Base-by-base conservation (phyloP, 306 rosid genomes). In the Trifolium dubium region DNA sequence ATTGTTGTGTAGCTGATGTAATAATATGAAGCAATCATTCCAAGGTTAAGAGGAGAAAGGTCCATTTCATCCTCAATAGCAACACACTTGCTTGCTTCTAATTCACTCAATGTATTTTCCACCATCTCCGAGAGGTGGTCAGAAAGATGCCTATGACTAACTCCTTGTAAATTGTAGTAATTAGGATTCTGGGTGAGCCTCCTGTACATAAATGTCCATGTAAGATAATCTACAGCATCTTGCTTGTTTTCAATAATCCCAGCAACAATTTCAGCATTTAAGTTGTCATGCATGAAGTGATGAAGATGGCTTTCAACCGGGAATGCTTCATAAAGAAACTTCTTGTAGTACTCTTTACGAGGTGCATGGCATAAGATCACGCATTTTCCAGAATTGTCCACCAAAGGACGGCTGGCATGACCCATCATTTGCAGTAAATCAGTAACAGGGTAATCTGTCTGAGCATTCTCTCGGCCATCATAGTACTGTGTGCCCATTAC, bases 351-450 rank as follows among this genome's bases (percentile, higher is more conserved):
- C 37, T 56, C 63, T 29, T 56, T 56, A 13, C 63, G 63, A 4
- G 63, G 63, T 56, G 63, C 63, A 12, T 56, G 63, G 37, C 63
- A 56, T 29, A 56, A 56, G 15, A 56, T 56, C 15, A 56, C 63
- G 2, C 63, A 56, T 28, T 28, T 56, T 28, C 63, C 63, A 28
- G 63, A 56, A 28, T 28, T 56, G 9, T 56, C 63, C n/a, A 56
- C 63, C n/a, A 56, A 76, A 34, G 98, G 98, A n/a, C 98, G 90
- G 85, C 97, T 91, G 12, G 98, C 97, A 88, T 89, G 98, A 79
- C 97, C 98, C 97, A 93, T 91, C 98, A 93, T 93, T 82, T 93
- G 98, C 82, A 93, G 75, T 70, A 93, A 84, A 89, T 93, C 96
- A 67, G 97, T 88, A 49, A 93, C 97, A 3, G 98, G 98, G 83